Base-by-base conservation (phyloP, 768 basidiomycete species). In the Cystoderma amianthinum region DNA sequence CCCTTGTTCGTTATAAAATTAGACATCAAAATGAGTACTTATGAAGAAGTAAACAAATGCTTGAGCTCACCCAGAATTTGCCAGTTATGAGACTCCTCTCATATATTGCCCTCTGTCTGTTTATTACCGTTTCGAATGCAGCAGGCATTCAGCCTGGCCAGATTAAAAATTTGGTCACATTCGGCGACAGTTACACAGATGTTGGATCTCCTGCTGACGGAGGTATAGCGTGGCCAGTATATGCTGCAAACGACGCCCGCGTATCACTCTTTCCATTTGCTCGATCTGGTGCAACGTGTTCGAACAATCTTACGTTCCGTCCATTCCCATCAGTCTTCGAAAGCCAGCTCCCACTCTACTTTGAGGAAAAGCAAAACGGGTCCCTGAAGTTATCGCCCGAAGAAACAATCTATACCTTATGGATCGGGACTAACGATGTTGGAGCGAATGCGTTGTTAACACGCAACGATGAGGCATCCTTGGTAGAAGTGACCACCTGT, bases 351-450 rank as follows among this genome's bases (percentile, higher is more conserved):
- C 80, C 80, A 0, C 40, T 62, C 0, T 81, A 72, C 56, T 63
- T 80, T 37, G 50, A 61, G 5, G 67, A 71, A 37, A 59, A 50
- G 13, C 47, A 54, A 9, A 71, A 74, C 45, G 65, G 68, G 4
- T 61, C 69, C 1, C 51, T 77, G 16, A 50, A 46, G 13, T 52
- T 74, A 23, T 41, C 57, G 11, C 53, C 71, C 0, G 54, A 63
- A 2, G 64, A 77, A 35, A 83, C 82, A 1, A 46, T 83, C 2
- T 83, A 78, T 53, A 75, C 76, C 1, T 61, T 83, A 5, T 85
- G 82, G 81, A 78, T 83, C 44, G 80, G 82, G 11, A 79, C 78
- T 2, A 78, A 77, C 46, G 82, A 84, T 51, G 65, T 84, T 3
- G 82, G 82, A 1, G 67, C 53, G 9, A 64, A 64, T 36, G 69